Evolutionary conservation across 805 yeast species (phyloP), one percentile per base, ranked within the genome.

Genomic region (Wickerhamiella alocasiicola): DNA sequence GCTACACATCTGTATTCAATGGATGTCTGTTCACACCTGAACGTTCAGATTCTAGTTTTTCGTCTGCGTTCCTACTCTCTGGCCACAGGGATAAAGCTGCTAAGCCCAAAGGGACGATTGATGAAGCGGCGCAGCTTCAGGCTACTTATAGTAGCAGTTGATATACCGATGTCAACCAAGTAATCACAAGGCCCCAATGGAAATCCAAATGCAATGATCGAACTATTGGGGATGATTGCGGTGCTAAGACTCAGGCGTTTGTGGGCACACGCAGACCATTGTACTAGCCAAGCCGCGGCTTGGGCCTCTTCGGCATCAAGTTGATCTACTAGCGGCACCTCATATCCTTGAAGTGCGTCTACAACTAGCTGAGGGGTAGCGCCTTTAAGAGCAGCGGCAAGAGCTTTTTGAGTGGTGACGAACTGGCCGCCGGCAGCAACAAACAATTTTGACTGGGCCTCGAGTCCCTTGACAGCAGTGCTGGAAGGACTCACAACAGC

Each of bases 341-440:
- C 91, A 48, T 73, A 78, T 0, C 95, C 95, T 55, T 81, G 94
- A 49, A 85, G 64, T 1, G 85, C 91, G 57, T 85, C 96, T 15
- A 85, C 54, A 7, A 84, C 70, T 45, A 85, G 64, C 54, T 84
- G 94, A 12, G 81, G 74, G 2, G 82, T 70, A 33, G 78, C 81
- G 29, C 76, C 60, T 32, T 54, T 69, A 35, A 45, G 54, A 47
- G 60, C 44, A 2, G 39, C 39, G 13, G 41, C 33, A 11, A 44
- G 31, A 19, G 34, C 45, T 12, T 32, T 35, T 19, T 39, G 41
- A 6, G 45, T 36, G 12, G 36, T 21, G 4, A 39, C 72, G n/a
- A 71, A 58, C 49, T 78, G 78, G n/a, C 93, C 94, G 7, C 91
- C 94, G 44, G 69, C 60, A 12, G 66, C 60, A 42, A 68, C 70